Evolutionary conservation across 768 basidiomycete genomes (phyloP).

Genomic region (Amanita rimosa): DNA sequence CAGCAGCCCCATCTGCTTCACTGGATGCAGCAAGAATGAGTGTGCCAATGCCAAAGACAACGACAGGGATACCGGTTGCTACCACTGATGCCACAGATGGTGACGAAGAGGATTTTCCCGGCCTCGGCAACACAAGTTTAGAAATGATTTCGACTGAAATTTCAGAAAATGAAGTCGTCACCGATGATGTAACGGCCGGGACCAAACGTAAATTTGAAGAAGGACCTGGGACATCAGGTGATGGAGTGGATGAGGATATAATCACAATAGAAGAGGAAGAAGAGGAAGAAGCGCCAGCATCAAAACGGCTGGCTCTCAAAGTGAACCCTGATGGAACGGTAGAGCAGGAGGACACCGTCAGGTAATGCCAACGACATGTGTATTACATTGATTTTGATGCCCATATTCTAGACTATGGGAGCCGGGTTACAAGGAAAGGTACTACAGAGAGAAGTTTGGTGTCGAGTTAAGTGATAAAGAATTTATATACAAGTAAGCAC

Average conservation of each 20-base stretch:
- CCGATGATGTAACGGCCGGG: slow-evolving; percentile 11
- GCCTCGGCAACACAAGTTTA: slow-evolving; percentile 17
- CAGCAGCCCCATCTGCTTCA: slow-evolving; percentile 16
- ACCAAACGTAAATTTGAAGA: slow-evolving; percentile 41
- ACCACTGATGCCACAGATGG: slow-evolving; percentile 2
- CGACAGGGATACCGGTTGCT: background rate
- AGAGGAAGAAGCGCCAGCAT: slow-evolving; percentile 34
- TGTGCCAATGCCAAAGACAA: slow-evolving; percentile 3
- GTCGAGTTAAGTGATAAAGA: slow-evolving; percentile 57
- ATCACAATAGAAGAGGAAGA: slow-evolving; percentile 40
- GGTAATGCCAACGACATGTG: slow-evolving; percentile 32
- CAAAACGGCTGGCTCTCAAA: slow-evolving; percentile 46
- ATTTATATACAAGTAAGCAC: slow-evolving; percentile 60
- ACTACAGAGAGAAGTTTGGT: slow-evolving; percentile 90
- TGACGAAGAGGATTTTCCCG: slow-evolving; percentile 25
- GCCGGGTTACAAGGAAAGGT: slow-evolving; percentile 90
- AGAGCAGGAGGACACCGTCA: slow-evolving; percentile 87
- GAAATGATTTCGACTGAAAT: slow-evolving; percentile 4
- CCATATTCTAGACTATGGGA: slow-evolving; percentile 71
- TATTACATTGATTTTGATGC: background rate
- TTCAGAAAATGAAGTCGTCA: slow-evolving; percentile 14
- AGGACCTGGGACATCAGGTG: slow-evolving; percentile 24
- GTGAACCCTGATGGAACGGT: slow-evolving; percentile 90
- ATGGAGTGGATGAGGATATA: slow-evolving; percentile 34
- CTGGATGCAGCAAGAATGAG: slow-evolving; percentile 21